Evolutionary conservation across 192 early-diverging fungal species (phyloP).

Genomic region (Rhizophagus clarus): DNA sequence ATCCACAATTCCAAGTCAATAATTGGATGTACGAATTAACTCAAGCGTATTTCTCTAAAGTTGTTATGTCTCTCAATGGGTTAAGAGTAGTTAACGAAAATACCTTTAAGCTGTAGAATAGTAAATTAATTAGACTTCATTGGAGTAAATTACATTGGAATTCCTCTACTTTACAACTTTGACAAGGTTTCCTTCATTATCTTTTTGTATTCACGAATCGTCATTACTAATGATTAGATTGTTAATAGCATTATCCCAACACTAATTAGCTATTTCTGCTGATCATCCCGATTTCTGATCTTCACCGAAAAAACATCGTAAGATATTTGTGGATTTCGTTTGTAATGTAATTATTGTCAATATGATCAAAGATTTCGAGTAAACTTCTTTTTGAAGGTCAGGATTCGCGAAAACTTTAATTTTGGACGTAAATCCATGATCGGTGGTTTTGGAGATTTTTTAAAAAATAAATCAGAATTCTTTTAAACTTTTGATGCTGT

Average conservation of each 20-base stretch:
- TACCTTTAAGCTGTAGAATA: not conserved
- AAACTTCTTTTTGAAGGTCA: no score
- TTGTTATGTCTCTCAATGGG: constrained; percentile 1
- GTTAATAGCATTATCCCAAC: not conserved
- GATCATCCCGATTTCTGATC: no score
- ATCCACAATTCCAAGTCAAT: constrained; percentile 16
- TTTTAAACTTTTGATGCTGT: no score
- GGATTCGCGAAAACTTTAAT: no score
- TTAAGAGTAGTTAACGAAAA: constrained; percentile 8
- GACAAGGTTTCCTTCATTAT: not conserved
- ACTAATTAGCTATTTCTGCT: no score
- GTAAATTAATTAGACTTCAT: not conserved
- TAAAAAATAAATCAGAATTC: no score
- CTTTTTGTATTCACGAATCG: not conserved
- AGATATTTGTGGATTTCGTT: not conserved
- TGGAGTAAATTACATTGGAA: not conserved
- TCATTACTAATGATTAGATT: not conserved
- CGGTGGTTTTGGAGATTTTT: no score
- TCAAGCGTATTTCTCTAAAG: not conserved
- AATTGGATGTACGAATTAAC: not conserved
- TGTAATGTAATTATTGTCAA: not conserved
- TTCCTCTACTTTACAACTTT: not conserved
- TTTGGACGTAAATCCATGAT: no score
- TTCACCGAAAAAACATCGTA: not conserved
- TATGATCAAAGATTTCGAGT: not conserved